A percentile compares a stretch with the other conserved stretches of the same genome.
Conservation (phyloP, 768 basidiomycete genomes). For the Tulasnella calospora region DNA sequence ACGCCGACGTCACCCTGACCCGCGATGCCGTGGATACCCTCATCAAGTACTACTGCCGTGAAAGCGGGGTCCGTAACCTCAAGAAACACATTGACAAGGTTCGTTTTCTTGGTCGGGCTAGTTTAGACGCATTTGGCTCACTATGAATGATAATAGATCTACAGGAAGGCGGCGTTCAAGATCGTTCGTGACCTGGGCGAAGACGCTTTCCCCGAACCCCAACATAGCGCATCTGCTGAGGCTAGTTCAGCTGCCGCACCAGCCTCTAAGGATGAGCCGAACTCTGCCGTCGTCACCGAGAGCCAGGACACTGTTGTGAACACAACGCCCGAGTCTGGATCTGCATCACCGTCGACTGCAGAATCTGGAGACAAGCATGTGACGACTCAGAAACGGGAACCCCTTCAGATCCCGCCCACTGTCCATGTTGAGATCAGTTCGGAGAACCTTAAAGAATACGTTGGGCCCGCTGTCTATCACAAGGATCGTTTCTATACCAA, state of each 20-base stretch:
- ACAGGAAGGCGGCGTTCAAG: conserved; percentile 90
- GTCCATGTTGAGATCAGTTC: conserved; percentile 78
- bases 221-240: conserved; percentile 29
- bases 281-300: conserved; percentile 21
- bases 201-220: conserved; percentile 71
- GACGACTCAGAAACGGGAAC: conserved; percentile 74
- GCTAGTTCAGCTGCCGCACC: not conserved
- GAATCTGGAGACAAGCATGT: conserved; percentile 44
- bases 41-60: conserved; percentile 95
- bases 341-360: conserved; percentile 21
- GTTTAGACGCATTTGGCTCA: not conserved
- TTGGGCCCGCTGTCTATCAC: conserved; percentile 92
- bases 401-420: conserved; percentile 69
- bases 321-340: conserved; percentile 45
- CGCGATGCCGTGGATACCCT: conserved; percentile 73
- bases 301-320: conserved; percentile 45
- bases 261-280: not conserved
- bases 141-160: conserved; percentile 57
- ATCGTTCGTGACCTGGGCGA: conserved; percentile 89
- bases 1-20: conserved; percentile 76
- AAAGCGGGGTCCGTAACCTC: conserved; percentile 92
- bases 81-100: conserved; percentile 99
- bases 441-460: conserved; percentile 91
- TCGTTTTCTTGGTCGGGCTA: conserved; percentile 24
- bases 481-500: conserved; percentile 84